Base-by-base conservation (phyloP, 768 basidiomycete species). In the Lactarius sanguifluus region DNA sequence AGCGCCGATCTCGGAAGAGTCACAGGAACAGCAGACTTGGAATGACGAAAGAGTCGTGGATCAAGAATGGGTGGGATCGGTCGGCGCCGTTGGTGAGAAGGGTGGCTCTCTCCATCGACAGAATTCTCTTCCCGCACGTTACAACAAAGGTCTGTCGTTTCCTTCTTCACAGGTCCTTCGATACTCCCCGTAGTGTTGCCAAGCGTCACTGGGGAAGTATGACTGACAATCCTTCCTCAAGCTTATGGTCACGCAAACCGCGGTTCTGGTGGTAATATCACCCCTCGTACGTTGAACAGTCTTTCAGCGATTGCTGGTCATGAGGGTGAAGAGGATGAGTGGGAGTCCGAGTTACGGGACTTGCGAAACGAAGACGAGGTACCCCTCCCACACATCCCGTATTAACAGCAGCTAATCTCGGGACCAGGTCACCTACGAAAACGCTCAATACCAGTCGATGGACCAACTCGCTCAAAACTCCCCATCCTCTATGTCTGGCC, bases 261-360 rank as follows among this genome's bases (percentile, higher is more conserved):
- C 64, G 78, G 85, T 72, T 73, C 85, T 13, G 88, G 89, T 32
- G 88, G 89, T 32, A 88, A 79, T 71, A 74, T 82, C 69, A 89
- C 90, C 30, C 88, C 89, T 40, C 86, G 90, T 66, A 84, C 85
- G 28, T 79, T 93, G 76, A 93, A 92, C 72, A 93, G 90, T 75
- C 85, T 94, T 61, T 85, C 89, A 41, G 90, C 90, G 62, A 94
- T 94, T 76, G 86, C 90, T 60, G 91, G 91, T 50, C 89, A 91
- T 72, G 92, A 94, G 71, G 91, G 88, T 71, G 92, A 92, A 67
- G 92, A 94, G 74, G 92, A 93, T 69, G 89, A 91, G 64, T 94
- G 92, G 92, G 90, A 91, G 75, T 79, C 82, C 52, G 85, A 86
- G 47, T 82, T 88, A 76, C 77, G 81, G 23, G 83, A 81, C 76